Evolutionary conservation across 1,284 basidiomycete genomes (phyloP).

Genomic region (Cryptococcus sp.): DNA sequence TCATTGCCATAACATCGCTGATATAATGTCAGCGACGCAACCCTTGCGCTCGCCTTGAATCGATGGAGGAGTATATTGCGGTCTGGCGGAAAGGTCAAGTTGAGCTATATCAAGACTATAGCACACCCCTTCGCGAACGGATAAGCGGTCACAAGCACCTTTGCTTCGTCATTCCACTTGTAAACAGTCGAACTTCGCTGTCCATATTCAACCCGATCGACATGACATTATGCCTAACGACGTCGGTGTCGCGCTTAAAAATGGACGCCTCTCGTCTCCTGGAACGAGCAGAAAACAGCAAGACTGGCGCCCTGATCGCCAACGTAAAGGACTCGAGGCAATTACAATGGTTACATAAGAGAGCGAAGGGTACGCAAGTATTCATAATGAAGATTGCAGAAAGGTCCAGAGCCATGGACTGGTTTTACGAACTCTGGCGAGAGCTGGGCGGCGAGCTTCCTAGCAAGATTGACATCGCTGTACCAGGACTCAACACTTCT

Average conservation of each 20-base stretch:
- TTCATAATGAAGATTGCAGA: constrained; percentile 48
- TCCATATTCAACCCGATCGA: constrained; percentile 49
- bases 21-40: constrained; percentile 29
- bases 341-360: constrained; percentile 31
- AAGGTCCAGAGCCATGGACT: constrained; percentile 47
- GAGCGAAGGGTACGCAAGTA: constrained; percentile 34
- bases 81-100: constrained; percentile 42
- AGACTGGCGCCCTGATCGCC: constrained; percentile 18
- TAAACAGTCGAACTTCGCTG: constrained; percentile 30
- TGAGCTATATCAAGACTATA: constrained; percentile 50
- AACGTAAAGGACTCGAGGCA: constrained; percentile 40
- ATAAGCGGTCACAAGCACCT: constrained; percentile 41
- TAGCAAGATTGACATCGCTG: constrained; percentile 34
- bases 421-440: constrained; percentile 51
- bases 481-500: constrained; percentile 37
- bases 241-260: constrained; percentile 30
- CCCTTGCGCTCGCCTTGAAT: constrained; percentile 43
- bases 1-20: constrained; percentile 4
- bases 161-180: constrained; percentile 43
- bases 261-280: constrained; percentile 21
- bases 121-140: constrained; percentile 33
- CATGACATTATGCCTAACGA: constrained; percentile 42
- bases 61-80: constrained; percentile 48
- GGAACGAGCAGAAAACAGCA: constrained; percentile 17
- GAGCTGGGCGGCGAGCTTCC: constrained; percentile 46